Base-by-base conservation (phyloP, 768 basidiomycete species). In the Leucocoprinus sp. region DNA sequence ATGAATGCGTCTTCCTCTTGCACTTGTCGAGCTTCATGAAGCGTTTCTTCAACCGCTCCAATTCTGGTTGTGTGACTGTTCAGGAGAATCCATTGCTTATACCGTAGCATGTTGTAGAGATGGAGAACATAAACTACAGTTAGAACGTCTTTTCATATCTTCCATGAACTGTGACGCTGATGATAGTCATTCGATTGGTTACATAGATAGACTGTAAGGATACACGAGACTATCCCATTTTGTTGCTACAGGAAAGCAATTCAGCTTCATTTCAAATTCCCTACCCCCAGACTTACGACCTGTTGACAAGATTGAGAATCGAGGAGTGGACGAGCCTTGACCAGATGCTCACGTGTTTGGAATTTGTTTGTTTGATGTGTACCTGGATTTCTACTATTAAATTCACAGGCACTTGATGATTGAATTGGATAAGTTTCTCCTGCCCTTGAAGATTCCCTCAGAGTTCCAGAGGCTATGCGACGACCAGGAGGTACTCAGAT, bases 11-110 rank as follows among this genome's bases (percentile, higher is more conserved):
- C 92, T 36, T 92, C 82, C 8, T 76, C 78, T n/a, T 33, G 33
- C 54, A 84, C 89, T 84, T 88, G 64, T 99, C 96, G 55, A 99
- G 84, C 69, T 99, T 99, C 92, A 98, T 97, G 65, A 99, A 98
- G 43, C 96, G 84, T 64, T 97, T 98, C 78, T 96, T 96, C 55
- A 98, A 74, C 43, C 96, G 78, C 55, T 97, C 90, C 55, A 99
- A 70, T 67, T 99, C 96, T 38, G 82, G 76, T 39, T 85, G 87
- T 15, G 90, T 97, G 82, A 99, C 96, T 98, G 60, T 31, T n/a
- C 35, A 21, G 27, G 28, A 37, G 18, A 39, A 45, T 51, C 28
- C 19, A 50, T 42, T 15, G 54, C 51, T 45, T 51, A 48, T 50
- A 42, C 26, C 51, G 43, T 37, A 38, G 23, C 19, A 35, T 12